Conservation (phyloP, 306 rosid species). For the Neltuma alba region DNA sequence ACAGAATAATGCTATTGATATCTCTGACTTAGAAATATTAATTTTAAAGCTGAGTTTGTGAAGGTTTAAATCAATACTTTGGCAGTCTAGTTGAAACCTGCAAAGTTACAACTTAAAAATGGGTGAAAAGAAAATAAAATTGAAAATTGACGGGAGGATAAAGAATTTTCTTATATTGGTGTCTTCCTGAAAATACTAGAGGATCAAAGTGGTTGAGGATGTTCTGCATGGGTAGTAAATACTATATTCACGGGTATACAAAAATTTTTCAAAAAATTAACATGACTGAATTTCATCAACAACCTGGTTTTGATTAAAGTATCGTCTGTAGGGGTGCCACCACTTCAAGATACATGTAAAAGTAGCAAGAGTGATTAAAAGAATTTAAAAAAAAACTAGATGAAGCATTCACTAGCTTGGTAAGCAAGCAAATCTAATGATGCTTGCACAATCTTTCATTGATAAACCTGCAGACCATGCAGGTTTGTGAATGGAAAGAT, state of each 20-base stretch:
- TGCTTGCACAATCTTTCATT: conserved; percentile 11
- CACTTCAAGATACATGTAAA: background rate
- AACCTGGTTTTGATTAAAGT: background rate
- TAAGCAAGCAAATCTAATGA: background rate
- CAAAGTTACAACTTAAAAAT: conserved; percentile 1
- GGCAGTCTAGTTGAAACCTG: conserved; percentile 12
- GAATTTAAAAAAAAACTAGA: background rate
- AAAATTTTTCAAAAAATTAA: background rate
- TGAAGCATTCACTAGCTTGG: background rate
- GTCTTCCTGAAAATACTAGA: background rate
- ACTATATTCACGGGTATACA: background rate
- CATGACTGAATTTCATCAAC: background rate
- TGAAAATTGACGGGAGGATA: conserved; percentile 7
- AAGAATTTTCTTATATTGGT: background rate
- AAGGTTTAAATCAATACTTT: conserved; percentile 13
- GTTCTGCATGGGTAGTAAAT: background rate
- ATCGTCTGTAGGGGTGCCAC: background rate
- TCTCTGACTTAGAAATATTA: background rate
- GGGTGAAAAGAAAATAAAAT: background rate
- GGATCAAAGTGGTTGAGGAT: background rate
- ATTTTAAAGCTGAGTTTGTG: background rate
- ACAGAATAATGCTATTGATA: conserved; percentile 6
- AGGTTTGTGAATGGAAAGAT: conserved; percentile 11
- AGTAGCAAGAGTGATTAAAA: background rate
- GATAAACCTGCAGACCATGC: background rate